These are phyloP conservation scores for Kokia cookei DNA, from an alignment of 441 rosid genomes.

Conservation along the genomic window DNA sequence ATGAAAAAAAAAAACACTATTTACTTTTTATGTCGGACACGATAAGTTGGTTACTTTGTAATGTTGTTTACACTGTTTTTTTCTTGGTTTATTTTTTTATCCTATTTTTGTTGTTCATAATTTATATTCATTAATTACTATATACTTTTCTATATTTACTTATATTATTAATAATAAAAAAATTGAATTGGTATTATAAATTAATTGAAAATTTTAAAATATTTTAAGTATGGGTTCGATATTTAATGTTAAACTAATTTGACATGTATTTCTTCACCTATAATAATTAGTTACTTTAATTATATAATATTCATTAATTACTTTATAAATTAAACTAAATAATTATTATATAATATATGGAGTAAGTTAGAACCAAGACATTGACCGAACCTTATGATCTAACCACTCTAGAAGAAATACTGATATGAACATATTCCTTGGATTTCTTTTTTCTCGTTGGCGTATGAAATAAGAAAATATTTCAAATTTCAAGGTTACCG, in stretches of 20 bases:
- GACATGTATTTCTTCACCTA: no score
- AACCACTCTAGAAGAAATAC: conserved; percentile 26
- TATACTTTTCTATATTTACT: no score
- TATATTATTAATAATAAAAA: no score
- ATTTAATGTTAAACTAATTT: no score
- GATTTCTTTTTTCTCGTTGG: neutral
- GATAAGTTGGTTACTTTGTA: neutral
- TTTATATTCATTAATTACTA: neutral
- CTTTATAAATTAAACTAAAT: neutral
- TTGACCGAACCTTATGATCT: conserved; percentile 23
- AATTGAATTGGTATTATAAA: no score
- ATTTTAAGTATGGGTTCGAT: no score
- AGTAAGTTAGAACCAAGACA: conserved; percentile 13
- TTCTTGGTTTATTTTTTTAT: neutral
- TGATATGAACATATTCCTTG: neutral
- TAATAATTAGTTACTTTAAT: no score
- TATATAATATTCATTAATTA: no score
- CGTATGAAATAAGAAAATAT: neutral
- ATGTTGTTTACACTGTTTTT: neutral
- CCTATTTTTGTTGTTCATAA: neutral
- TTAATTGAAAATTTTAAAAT: no score
- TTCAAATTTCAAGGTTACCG: no score
- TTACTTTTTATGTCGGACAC: neutral
- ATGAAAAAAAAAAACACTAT: neutral
- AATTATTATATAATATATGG: neutral